Conservation (phyloP, 345 rosid species). For the Populus euphratica region DNA sequence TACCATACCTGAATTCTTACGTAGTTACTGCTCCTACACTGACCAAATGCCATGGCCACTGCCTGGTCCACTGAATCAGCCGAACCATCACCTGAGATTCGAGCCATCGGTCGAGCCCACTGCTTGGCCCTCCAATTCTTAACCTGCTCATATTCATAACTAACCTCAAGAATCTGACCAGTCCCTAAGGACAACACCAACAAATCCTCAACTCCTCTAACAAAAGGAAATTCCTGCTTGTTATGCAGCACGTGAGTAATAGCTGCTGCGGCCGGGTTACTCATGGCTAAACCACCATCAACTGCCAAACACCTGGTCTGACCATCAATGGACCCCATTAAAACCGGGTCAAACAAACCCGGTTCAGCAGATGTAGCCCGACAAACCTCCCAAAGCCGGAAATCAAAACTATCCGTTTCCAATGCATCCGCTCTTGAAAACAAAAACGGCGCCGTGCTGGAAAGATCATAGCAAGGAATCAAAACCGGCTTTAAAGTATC, state of each 20-base stretch:
- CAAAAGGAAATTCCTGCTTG: slow-evolving; percentile 96
- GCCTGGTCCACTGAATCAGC: slow-evolving; percentile 94
- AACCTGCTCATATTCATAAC: slow-evolving; percentile 65
- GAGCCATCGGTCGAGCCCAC: slow-evolving; percentile 84
- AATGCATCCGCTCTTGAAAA: slow-evolving; percentile 97
- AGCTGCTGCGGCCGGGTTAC: slow-evolving; percentile 88
- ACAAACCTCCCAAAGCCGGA: slow-evolving; percentile 86
- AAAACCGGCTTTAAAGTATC: slow-evolving; percentile 89
- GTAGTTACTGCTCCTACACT: slow-evolving; percentile 66
- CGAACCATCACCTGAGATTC: slow-evolving; percentile 76
- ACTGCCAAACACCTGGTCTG: slow-evolving; percentile 74
- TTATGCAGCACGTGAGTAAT: slow-evolving; percentile 95
- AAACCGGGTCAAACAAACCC: slow-evolving; percentile 62
- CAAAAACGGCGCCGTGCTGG: slow-evolving; percentile 80
- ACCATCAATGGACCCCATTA: slow-evolving; percentile 69
- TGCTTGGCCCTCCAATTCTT: slow-evolving; percentile 77
- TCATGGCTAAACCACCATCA: slow-evolving; percentile 84
- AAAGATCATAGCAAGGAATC: slow-evolving; percentile 86
- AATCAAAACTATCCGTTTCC: slow-evolving; percentile 81
- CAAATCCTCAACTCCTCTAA: slow-evolving; percentile 92
- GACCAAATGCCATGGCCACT: slow-evolving; percentile 90
- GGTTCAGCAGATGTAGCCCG: slow-evolving; percentile 94
- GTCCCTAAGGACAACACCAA: slow-evolving; percentile 76
- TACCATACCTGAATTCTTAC: slow-evolving; percentile 79
- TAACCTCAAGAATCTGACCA: slow-evolving; percentile 73